A percentile compares a stretch with the other conserved stretches of the same genome.
Evolutionary conservation across 1,139 yeast genomes (phyloP).

Genomic region (Blastobotrys buckinghamii): DNA sequence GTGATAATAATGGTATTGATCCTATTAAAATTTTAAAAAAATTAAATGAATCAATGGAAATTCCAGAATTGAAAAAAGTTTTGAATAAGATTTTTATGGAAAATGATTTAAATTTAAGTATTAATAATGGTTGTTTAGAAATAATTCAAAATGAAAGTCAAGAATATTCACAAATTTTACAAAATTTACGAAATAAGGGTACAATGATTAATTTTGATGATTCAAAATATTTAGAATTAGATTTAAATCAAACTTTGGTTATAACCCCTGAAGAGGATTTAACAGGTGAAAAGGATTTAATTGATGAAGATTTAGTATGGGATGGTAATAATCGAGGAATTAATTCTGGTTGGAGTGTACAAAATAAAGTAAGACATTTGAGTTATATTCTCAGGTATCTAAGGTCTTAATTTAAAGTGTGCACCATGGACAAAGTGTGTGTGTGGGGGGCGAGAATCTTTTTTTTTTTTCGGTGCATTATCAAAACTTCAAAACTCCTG

Average conservation of each 20-base stretch:
- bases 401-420: no score
- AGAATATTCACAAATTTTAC: conserved; percentile 16
- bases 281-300: conserved; percentile 28
- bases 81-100: conserved; percentile 60
- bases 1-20: conserved; percentile 42
- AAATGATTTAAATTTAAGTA: conserved; percentile 52
- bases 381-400: conserved; percentile 24
- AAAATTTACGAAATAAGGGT: conserved; percentile 18
- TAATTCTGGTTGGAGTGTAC: conserved; percentile 21
- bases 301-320: conserved; percentile 23
- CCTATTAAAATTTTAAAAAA: conserved; percentile 61
- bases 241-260: conserved; percentile 2
- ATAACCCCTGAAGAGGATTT: conserved; percentile 19
- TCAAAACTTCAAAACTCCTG: no score
- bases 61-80: conserved; percentile 60
- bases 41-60: conserved; percentile 56
- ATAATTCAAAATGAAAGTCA: conserved; percentile 59
- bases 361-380: conserved; percentile 32
- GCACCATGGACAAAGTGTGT: no score
- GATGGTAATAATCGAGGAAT: background rate
- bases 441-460: no score
- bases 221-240: background rate
- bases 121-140: conserved; percentile 54
- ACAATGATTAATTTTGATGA: conserved; percentile 8
- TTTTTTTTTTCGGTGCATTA: no score